Evolutionary conservation across 805 yeast species (phyloP), one percentile per base, ranked within the genome.

Genomic region (Saccharomycopsis schoenii): DNA sequence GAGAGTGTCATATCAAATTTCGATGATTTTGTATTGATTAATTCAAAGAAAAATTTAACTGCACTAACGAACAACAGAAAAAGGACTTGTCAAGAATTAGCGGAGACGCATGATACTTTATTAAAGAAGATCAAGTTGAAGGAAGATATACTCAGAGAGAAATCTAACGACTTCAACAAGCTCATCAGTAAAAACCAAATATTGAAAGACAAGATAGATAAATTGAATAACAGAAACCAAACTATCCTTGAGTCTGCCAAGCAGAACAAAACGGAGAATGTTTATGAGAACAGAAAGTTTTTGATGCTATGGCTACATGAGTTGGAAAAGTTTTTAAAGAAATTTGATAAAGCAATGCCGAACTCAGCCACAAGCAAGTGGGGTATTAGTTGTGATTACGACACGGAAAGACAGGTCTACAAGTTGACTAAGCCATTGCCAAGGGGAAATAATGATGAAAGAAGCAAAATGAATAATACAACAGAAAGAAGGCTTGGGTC

Each of bases 11-110:
- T 59, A 6, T 62, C 63, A 11, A 55, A 60, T 29, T 58, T 60
- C 50, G 63, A 58, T 54, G 65, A 60, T 14, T 63, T 61, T 42
- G 36, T 63, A n/a, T 21, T 63, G n/a, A 36, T 63, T 29, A 63
- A 59, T 41, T 63, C 65, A 9, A 39, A 58, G 6, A 52, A 55
- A 17, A 63, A 61, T 41, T 57, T 63, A 41, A 39, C 29, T 6
- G 14, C 54, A 4, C 57, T 63, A 21, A 47, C 61, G 10, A 42
- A 41, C n/a, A 60, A 58, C 21, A 36, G 65, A 40, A 58, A 56
- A 41, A 39, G 47, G 24, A 39, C 56, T 3, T 43, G 41, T 12
- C 56, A 60, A 55, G 54, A 57, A 24, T 9, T 54, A 37, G 57
- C 43, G 40, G 43, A n/a, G 24, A 29, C 39, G 15, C 43, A 29